Evolutionary conservation across 2,329 filamentous ascomycete genomes (phyloP), one percentile per base, ranked within the genome.

Genomic region (Lecanicillium sp.): DNA sequence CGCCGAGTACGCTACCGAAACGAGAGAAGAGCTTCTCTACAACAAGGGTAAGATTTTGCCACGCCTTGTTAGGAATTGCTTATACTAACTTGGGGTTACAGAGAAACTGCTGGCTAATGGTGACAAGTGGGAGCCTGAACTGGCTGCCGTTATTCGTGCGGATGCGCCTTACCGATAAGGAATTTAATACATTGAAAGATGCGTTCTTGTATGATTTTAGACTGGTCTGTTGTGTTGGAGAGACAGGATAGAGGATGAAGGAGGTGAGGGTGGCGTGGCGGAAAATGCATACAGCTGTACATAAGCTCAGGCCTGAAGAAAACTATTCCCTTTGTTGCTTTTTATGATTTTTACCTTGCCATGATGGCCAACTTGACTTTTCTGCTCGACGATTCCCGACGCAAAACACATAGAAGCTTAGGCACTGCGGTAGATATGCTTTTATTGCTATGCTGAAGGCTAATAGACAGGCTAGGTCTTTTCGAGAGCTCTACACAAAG

Each of bases 61-160:
- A n/a, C 17, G 17, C 16, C 18, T 29, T 25, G 22, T 11, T 13
- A 15, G 6, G 5, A 20, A 44, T 54, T 60, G 39, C n/a, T n/a
- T n/a, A 59, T 50, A 29, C 16, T 22, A 17, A 5, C 18, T 22
- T 25, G 3, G 9, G 16, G 30, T 17, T 8, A 45, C 52, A 71
- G 83, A 94, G 72, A 94, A 94, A 68, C 68, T 94, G 48, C 65
- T 95, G 47, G 69, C 85, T 50, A 94, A 94, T 58, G 86, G 88
- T 55, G 88, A 94, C 69, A 90, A 89, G 68, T 98, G 92, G 92
- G 92, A 98, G 71, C 89, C 92, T 7, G 92, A 98, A 68, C 73
- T 98, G 56, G 90, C 90, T 2, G 90, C 92, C 42, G 81, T 78
- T 50, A 92, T 92, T 59, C 82, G 88, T 57, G 92, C 92, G 45